Conservation (phyloP, 1,139 yeast genomes). For the Candida gigantensis region DNA sequence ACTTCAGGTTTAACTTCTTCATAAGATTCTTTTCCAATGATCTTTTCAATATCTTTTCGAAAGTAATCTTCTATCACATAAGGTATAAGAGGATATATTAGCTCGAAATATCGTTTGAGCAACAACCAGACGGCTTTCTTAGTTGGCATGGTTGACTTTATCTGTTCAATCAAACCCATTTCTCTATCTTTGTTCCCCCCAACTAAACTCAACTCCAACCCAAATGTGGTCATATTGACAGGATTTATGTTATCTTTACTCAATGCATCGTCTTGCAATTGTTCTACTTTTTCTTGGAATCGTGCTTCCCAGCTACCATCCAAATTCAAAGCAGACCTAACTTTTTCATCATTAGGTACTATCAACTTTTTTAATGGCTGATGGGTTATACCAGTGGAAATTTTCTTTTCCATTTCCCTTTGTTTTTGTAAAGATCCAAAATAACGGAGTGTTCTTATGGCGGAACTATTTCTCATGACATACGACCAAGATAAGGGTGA, state of each 20-base stretch:
- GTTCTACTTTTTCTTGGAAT: constrained; percentile 32
- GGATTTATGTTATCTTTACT: constrained; percentile 17
- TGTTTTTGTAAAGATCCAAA: constrained; percentile 18
- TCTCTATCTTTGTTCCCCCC: constrained; percentile 28
- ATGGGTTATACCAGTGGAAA: constrained; percentile 7
- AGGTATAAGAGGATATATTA: constrained; percentile 32
- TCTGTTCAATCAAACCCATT: constrained; percentile 26
- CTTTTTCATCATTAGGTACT: constrained; percentile 15
- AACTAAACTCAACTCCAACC: constrained; percentile 25
- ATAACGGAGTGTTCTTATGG: constrained; percentile 35
- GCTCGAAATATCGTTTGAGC: constrained; percentile 26
- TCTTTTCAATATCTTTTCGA: constrained; percentile 18
- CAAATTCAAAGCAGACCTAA: constrained; percentile 13
- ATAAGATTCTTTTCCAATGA: constrained; percentile 29
- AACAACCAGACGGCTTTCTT: constrained; percentile 29
- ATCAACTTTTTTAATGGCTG: constrained; percentile 14
- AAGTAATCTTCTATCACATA: constrained; percentile 32
- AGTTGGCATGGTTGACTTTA: constrained; percentile 32
- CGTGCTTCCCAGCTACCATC: constrained; percentile 14
- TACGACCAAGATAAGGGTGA: constrained; percentile 54
- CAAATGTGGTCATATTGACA: constrained; percentile 19
- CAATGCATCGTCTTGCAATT: constrained; percentile 34
- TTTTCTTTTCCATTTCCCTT: constrained; percentile 2
- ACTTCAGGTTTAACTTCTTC: constrained; percentile 17
- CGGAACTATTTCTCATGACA: constrained; percentile 47